Conservation (phyloP, 176 grass and related monocot species). For the Cenchrus fungigraminus region DNA sequence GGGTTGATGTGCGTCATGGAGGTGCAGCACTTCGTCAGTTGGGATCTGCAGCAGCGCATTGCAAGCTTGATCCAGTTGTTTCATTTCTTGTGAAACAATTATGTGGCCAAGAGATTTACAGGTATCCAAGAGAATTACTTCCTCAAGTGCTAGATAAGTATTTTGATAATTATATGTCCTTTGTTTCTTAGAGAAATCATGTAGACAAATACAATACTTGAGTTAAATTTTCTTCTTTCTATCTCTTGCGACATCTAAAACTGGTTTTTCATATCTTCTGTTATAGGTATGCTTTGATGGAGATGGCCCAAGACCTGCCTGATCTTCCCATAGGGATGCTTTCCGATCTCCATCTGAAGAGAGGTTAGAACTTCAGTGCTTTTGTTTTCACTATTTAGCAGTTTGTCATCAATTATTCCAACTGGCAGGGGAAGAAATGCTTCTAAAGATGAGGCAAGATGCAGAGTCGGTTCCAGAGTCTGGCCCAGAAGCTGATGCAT, state of each 20-base stretch:
- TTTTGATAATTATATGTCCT: neutral
- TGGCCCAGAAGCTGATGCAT: constrained; percentile 14
- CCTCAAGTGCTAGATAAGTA: neutral
- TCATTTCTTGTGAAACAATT: constrained; percentile 70
- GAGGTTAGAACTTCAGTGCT: constrained; percentile 52
- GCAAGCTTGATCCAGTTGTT: constrained; percentile 70
- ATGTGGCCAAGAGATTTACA: constrained; percentile 92
- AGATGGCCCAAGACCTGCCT: constrained; percentile 68
- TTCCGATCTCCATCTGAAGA: constrained; percentile 70
- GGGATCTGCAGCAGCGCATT: constrained; percentile 60
- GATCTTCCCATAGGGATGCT: constrained; percentile 82
- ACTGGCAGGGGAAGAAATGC: constrained; percentile 63
- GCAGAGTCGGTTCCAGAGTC: constrained; percentile 37
- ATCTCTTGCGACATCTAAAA: neutral
- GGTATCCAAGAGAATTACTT: constrained; percentile 27
- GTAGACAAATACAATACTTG: neutral
- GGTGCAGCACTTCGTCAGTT: constrained; percentile 55
- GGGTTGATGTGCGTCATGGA: constrained; percentile 68
- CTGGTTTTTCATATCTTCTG: neutral
- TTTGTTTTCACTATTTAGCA: neutral
- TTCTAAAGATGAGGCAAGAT: constrained; percentile 53
- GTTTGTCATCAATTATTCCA: neutral
- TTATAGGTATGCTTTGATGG: constrained; percentile 82
- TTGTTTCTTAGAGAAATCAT: neutral
- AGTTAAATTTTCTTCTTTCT: neutral